phyloP scores from a whole-genome alignment of 2,329 filamentous ascomycete genomes.

The Exophiala oligosperma region DNA sequence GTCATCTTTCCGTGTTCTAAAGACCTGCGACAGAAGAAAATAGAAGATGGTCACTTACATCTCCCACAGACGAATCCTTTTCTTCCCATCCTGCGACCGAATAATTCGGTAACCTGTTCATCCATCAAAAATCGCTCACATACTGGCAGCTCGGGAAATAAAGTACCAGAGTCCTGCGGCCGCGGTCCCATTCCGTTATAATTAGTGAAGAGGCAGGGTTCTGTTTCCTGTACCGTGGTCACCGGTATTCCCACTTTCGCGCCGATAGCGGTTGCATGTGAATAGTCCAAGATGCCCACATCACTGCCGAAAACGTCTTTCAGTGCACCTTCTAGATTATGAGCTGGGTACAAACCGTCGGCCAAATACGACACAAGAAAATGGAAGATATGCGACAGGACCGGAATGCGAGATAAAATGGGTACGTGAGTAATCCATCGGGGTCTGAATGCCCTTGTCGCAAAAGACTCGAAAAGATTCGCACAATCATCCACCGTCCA shows the following conservation, averaged over 20 bases:
- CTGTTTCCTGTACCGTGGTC: conserved; percentile 21
- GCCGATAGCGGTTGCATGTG: conserved; percentile 21
- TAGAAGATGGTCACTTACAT: conserved; percentile 17
- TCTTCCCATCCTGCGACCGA: conserved; percentile 11
- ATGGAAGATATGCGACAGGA: conserved; percentile 12
- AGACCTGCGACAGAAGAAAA: conserved; percentile 2
- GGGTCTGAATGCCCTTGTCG: conserved; percentile 23
- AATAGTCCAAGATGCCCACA: conserved; percentile 26
- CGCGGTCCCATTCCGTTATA: conserved; percentile 24
- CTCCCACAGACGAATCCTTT: conserved; percentile 23
- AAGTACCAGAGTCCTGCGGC: conserved; percentile 10
- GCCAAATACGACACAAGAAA: conserved; percentile 12
- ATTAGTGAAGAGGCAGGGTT: conserved; percentile 27
- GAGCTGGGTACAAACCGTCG: conserved; percentile 25
- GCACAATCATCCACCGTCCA: conserved; percentile 23
- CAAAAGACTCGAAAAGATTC: conserved; percentile 19
- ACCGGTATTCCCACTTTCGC: too few species aligned
- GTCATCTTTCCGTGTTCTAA: conserved; percentile 4
- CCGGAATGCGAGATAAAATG: conserved; percentile 11
- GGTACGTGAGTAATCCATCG: conserved; percentile 13
- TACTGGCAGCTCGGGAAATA: conserved; percentile 3
- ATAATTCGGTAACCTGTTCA: conserved; percentile 23
- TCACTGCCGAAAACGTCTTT: conserved; percentile 24
- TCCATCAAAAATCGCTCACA: conserved; percentile 10
- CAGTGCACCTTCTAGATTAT: conserved; percentile 25